Evolutionary conservation across 2,329 filamentous ascomycete species (phyloP), one percentile per base, ranked within the genome.

Genomic region (Pseudogymnoascus sp.): DNA sequence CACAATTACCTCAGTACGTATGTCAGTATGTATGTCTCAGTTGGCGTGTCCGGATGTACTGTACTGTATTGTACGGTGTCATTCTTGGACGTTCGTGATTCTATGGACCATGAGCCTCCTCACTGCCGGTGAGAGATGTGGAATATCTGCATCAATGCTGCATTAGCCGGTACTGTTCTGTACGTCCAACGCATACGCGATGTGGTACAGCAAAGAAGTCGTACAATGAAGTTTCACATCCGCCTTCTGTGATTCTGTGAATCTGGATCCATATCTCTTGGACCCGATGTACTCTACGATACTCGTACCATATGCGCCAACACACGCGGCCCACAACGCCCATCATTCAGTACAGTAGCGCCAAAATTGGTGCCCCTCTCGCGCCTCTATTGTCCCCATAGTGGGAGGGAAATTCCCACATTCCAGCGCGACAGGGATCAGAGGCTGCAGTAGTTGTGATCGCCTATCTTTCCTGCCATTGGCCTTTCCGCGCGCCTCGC

Each of bases 361-460:
- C 30, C 49, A 25, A 33, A 55, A 33, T 33, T 12, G 9, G 9
- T 11, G 49, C 28, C 49, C 16, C 49, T 33, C 49, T 33, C n/a
- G 49, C 49, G 49, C 49, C 25, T 55, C 49, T 55, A 2, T 1
- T 11, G 12, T 8, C 28, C 12, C 3, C 28, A 22, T 22, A 19
- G 25, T 55, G 33, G 28, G 49, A 12, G 28, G n/a, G 28, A 55
- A 33, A 55, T 55, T 22, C 49, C 49, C 49, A 55, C 49, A 33
- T 55, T 55, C 49, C 49, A 55, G 49, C 49, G 49, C 49, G 49
- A 55, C 49, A 55, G 49, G 49, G 49, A 55, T 33, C 49, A 16
- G n/a, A 55, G 28, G 49, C 49, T 55, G 49, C 49, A 55, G 49
- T 55, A 55, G 28, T 55, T 4, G 28, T 19, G 9, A n/a, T 55